A percentile compares a stretch with the other conserved stretches of the same genome.
Conservation (phyloP, 1,284 basidiomycete species). For the Cryptococcus depauperatus region DNA sequence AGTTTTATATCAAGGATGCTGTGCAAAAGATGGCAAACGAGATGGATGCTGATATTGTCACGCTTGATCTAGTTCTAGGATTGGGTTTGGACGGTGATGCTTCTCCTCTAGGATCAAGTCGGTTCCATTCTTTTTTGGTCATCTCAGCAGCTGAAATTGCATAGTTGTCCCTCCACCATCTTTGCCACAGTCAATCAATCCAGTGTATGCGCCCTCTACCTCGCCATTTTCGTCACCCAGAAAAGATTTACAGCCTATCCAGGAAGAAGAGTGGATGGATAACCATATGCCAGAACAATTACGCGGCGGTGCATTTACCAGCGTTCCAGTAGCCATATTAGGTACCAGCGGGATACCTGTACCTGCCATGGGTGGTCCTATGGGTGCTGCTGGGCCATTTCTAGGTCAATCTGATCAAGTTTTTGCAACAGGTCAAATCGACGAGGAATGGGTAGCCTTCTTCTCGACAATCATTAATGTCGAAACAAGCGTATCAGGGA, state of each 20-base stretch:
- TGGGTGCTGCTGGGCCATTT: not conserved
- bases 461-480: constrained; percentile 32
- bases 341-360: constrained; percentile 9
- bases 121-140: constrained; percentile 34
- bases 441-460: constrained; percentile 28
- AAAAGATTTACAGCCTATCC: constrained; percentile 4
- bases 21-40: constrained; percentile 64
- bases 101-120: constrained; percentile 55
- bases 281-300: too few species aligned
- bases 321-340: constrained; percentile 12
- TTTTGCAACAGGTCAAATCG: constrained; percentile 6
- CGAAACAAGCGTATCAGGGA: constrained; percentile 7
- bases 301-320: constrained; percentile 10
- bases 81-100: constrained; percentile 59
- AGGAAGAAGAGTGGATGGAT: constrained; percentile 5
- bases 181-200: constrained; percentile 7
- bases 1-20: constrained; percentile 66
- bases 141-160: not conserved
- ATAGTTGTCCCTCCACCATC: not conserved
- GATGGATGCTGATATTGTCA: constrained; percentile 66
- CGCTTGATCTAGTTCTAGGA: constrained; percentile 55
- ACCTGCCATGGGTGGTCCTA: not conserved
- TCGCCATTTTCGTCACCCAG: constrained; percentile 1
- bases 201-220: constrained; percentile 7
- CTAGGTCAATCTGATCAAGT: constrained; percentile 6